Percentiles rank a stretch among this genome's conserved stretches.
phyloP scores from a whole-genome alignment of 768 basidiomycete genomes.

The Clitopilus hobsonii region DNA sequence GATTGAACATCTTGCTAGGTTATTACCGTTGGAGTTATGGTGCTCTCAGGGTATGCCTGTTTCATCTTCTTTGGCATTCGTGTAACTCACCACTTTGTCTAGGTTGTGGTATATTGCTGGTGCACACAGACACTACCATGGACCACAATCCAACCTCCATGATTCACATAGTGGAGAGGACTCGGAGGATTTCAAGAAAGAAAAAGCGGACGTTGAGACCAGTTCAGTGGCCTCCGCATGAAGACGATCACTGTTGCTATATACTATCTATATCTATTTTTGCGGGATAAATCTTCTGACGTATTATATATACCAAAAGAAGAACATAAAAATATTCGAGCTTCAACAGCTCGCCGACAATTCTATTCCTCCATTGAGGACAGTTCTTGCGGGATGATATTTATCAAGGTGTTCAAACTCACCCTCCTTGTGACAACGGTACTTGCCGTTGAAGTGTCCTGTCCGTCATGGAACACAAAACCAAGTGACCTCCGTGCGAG shows the following conservation, averaged over 20 bases:
- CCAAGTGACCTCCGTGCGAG: too few relatives aligned
- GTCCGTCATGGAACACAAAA: too few relatives aligned
- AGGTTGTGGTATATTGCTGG: conserved; percentile 50
- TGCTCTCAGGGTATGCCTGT: conserved; percentile 44
- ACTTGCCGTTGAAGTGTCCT: too few relatives aligned
- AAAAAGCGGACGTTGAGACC: not conserved
- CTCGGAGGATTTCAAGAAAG: not conserved
- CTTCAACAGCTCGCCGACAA: not conserved
- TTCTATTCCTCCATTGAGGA: too few relatives aligned
- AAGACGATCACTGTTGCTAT: too few relatives aligned
- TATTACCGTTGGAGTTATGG: conserved; percentile 48
- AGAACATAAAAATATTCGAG: too few relatives aligned
- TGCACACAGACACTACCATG: conserved; percentile 52
- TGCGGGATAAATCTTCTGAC: too few relatives aligned
- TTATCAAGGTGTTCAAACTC: too few relatives aligned
- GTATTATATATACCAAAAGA: too few relatives aligned
- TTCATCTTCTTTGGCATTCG: not conserved
- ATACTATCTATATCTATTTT: too few relatives aligned
- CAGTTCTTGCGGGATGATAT: too few relatives aligned
- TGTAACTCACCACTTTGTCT: conserved; percentile 6
- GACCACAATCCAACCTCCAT: conserved; percentile 51
- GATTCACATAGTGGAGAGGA: conserved; percentile 13
- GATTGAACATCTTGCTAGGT: conserved; percentile 26
- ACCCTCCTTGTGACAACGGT: too few relatives aligned
- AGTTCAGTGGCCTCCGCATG: not conserved